Evolutionary conservation across 148 eudicot species (phyloP).

Genomic region (Chenopodium album): DNA sequence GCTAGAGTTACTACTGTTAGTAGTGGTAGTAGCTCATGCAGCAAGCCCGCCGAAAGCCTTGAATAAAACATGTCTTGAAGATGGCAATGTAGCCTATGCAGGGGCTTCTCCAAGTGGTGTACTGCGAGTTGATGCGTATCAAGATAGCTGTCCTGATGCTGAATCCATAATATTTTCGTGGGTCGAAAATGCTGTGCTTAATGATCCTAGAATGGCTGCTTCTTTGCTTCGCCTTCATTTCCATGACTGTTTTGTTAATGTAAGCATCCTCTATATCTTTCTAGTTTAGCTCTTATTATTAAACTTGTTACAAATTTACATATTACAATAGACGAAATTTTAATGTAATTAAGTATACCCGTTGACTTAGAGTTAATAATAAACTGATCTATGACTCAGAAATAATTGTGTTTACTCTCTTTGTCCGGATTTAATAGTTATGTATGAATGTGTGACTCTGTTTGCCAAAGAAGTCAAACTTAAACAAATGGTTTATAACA

Average conservation of each 20-base stretch:
- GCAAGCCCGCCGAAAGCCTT: slow-evolving; percentile 19
- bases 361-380: no score
- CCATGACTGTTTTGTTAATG: slow-evolving; percentile 90
- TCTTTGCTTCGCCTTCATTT: slow-evolving; percentile 88
- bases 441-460: no score
- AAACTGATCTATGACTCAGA: no score
- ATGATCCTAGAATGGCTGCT: slow-evolving; percentile 91
- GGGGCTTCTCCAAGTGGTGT: not conserved
- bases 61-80: slow-evolving; percentile 21
- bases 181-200: slow-evolving; percentile 50
- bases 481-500: no score
- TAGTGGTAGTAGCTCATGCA: slow-evolving; percentile 5
- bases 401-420: not conserved
- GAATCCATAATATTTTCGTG: slow-evolving; percentile 60
- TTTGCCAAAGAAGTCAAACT: no score
- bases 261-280: slow-evolving; percentile 26
- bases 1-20: slow-evolving; percentile 9
- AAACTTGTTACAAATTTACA: no score
- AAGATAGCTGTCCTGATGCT: slow-evolving; percentile 64
- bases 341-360: no score
- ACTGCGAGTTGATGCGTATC: slow-evolving; percentile 42
- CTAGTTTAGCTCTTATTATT: no score
- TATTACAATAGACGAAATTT: no score
- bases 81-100: not conserved
- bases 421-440: no score